Base-by-base conservation (phyloP, 202 grass and related monocot genomes). In the Panicum hallii region DNA sequence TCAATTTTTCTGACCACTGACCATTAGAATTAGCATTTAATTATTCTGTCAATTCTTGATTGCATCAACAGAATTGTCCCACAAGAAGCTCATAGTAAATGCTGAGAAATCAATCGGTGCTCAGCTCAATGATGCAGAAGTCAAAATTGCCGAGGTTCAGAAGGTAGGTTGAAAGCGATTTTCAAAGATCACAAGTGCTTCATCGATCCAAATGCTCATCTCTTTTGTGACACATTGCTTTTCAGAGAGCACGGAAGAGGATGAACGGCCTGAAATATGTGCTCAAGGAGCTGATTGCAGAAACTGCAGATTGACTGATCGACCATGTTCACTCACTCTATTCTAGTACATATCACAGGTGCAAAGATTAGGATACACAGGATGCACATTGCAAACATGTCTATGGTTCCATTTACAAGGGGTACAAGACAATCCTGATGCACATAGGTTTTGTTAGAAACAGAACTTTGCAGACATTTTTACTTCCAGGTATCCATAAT, bases 51-150 rank as follows among this genome's bases (percentile, higher is more conserved):
- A 1, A 47, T 77, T 63, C 23, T 22, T 45, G 50, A 70, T 68
- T 82, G 16, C 19, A 74, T 83, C 20, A 70, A 72, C 89, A 99
- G 93, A 94, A 89, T 80, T 67, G 16, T 86, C 87, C 38, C 96
- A 99, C 82, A 86, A 90, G 79, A 94, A 96, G 91, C 83, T 99
- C 43, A 65, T 99, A 38, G 73, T 56, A 75, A 83, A 88, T 86
- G 93, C 92, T 4, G 90, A 96, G 79, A 85, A 94, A 82, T 74
- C 84, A 75, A 79, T 95, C 52, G 79, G 73, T 9, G 66, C 84
- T 85, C 89, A 99, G 63, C 67, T 99, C 63, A 90, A 68, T 34
- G 85, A 94, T 52, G 93, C 93, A 66, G 97, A 99, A 86, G 78
- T 47, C 38, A 94, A 89, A 85, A 94, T 99, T 62, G 78, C 79